Conservation (phyloP, 768 basidiomycete species). For the Panaeolus papilionaceus region DNA sequence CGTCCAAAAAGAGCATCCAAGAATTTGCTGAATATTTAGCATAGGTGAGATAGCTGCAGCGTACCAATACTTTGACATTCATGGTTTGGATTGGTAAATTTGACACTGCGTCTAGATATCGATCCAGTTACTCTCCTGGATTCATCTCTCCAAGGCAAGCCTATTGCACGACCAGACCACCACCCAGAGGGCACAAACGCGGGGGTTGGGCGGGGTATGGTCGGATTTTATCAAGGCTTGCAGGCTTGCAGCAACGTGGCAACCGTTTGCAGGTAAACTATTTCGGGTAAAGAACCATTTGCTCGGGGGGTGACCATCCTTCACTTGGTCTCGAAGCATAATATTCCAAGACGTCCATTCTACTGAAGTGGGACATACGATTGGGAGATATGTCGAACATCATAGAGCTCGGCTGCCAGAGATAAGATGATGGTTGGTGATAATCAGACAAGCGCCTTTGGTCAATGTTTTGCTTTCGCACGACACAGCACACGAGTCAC, state of each 20-base stretch:
- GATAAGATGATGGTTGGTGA: background rate
- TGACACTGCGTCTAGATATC: background rate
- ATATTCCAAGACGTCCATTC: background rate
- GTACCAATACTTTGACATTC: too few relatives aligned
- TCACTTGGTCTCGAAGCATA: background rate
- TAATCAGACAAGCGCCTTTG: too few relatives aligned
- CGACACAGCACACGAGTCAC: too few relatives aligned
- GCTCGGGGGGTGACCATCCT: background rate
- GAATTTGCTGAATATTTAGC: background rate
- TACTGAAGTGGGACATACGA: background rate
- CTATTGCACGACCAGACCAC: background rate
- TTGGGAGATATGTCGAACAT: too few relatives aligned
- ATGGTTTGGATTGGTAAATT: background rate
- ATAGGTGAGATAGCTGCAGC: too few relatives aligned
- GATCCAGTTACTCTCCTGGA: background rate
- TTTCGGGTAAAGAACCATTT: background rate
- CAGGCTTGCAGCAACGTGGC: background rate
- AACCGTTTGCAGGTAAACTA: background rate
- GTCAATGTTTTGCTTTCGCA: too few relatives aligned
- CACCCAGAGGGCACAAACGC: background rate
- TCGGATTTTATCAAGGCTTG: background rate
- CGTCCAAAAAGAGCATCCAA: background rate
- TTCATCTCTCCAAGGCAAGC: background rate
- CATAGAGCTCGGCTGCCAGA: too few relatives aligned
- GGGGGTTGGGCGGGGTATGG: slow-evolving; percentile 2